Evolutionary conservation across 345 rosid genomes (phyloP).

Genomic region (Conringia planisiliqua): DNA sequence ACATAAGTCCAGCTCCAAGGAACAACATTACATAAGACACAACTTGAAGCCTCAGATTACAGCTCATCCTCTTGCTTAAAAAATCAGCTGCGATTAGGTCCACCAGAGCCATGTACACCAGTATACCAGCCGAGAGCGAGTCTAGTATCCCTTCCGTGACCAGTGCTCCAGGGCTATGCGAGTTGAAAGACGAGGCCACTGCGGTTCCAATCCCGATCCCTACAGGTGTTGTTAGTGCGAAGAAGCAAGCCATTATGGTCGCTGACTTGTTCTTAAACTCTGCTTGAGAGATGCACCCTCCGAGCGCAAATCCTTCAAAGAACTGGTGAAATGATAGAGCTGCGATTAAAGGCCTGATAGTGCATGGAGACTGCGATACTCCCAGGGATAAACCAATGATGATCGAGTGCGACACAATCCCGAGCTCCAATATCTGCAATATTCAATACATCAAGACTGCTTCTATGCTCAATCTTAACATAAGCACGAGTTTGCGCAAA

Average conservation of each 20-base stretch:
- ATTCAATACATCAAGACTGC: neutral
- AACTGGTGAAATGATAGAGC: slow-evolving; percentile 93
- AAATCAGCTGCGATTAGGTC: slow-evolving; percentile 96
- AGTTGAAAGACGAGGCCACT: slow-evolving; percentile 58
- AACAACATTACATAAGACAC: slow-evolving; percentile 73
- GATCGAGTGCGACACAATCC: slow-evolving; percentile 86
- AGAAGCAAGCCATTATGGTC: slow-evolving; percentile 70
- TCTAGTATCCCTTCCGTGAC: slow-evolving; percentile 71
- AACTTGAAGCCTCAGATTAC: slow-evolving; percentile 78
- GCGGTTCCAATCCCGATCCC: slow-evolving; percentile 73
- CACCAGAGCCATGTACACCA: slow-evolving; percentile 89
- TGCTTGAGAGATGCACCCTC: slow-evolving; percentile 94
- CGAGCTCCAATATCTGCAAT: slow-evolving; percentile 86
- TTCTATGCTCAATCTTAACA: neutral
- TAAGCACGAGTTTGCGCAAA: neutral
- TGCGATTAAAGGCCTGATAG: slow-evolving; percentile 75
- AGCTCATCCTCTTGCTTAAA: slow-evolving; percentile 84
- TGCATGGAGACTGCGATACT: slow-evolving; percentile 75
- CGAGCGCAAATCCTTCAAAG: slow-evolving; percentile 94
- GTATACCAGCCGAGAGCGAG: slow-evolving; percentile 81
- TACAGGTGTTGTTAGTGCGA: slow-evolving; percentile 68
- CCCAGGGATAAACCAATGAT: slow-evolving; percentile 92
- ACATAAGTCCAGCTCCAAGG: slow-evolving; percentile 91
- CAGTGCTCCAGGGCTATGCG: slow-evolving; percentile 57
- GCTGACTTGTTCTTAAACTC: slow-evolving; percentile 57